These are phyloP conservation scores for Backusella parvicylindrica DNA, from an alignment of 192 early-diverging fungal genomes.

Conservation along the genomic window DNA sequence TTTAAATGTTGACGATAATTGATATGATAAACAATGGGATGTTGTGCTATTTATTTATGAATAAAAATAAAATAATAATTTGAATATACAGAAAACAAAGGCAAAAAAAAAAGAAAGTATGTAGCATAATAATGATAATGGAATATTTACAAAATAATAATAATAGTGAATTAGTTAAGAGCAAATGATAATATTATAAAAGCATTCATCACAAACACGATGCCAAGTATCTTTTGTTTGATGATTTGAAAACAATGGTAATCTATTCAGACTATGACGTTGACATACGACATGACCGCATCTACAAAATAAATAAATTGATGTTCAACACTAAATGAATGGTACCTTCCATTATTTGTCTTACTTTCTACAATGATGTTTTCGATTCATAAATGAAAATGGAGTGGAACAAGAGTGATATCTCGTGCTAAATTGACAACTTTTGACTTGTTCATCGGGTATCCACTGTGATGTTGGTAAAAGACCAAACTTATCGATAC, in stretches of 20 bases:
- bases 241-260: constrained; percentile 17
- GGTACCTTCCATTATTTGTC: neutral
- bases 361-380: constrained; percentile 30
- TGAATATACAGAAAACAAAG: too few species aligned
- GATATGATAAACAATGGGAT: too few species aligned
- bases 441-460: constrained; percentile 10
- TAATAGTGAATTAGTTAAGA: too few species aligned
- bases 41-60: too few species aligned
- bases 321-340: neutral
- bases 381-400: constrained; percentile 24
- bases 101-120: too few species aligned
- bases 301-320: neutral
- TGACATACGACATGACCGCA: constrained; percentile 25
- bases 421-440: constrained; percentile 22
- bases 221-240: constrained; percentile 3
- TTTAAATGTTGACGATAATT: too few species aligned
- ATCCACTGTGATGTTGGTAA: constrained; percentile 19
- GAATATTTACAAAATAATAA: too few species aligned
- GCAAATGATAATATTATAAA: constrained; percentile 13
- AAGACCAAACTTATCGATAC: constrained; percentile 2
- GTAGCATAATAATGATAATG: too few species aligned
- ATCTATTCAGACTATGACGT: constrained; percentile 16
- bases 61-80: too few species aligned
- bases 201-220: constrained; percentile 21
- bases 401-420: neutral